Percentiles rank a stretch among this genome's conserved stretches.
Evolutionary conservation across 139 green algal genomes (phyloP).

Genomic region (Closterium sp.): DNA sequence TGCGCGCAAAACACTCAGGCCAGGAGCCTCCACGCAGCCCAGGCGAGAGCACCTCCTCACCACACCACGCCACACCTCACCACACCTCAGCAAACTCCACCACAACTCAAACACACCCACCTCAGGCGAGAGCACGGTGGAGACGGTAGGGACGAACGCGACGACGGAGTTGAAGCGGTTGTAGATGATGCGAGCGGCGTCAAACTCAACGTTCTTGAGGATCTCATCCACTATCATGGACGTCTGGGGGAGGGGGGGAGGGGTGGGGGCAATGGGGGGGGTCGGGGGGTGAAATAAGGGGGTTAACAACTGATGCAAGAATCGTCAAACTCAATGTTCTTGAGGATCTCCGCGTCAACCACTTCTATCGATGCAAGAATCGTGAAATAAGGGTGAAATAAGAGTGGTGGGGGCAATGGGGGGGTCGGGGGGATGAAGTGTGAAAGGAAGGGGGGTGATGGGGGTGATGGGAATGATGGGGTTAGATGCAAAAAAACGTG

Average conservation of each 20-base stretch:
- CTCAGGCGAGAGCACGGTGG: neutral
- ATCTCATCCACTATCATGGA: neutral
- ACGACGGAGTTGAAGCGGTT: neutral
- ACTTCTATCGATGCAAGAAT: slow-evolving; percentile 77
- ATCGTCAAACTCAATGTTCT: slow-evolving; percentile 72
- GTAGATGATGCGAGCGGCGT: slow-evolving; percentile 51
- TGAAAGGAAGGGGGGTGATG: no score
- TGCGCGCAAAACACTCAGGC: no score
- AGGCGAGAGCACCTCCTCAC: slow-evolving; percentile 47
- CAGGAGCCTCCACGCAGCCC: no score
- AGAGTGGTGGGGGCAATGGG: no score
- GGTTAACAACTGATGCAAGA: neutral
- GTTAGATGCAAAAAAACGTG: no score
- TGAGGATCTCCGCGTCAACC: slow-evolving; percentile 91
- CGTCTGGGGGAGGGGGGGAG: neutral
- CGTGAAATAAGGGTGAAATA: no score
- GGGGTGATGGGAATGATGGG: no score
- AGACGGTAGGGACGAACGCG: neutral
- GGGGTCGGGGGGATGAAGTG: no score
- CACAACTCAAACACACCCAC: neutral
- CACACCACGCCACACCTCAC: neutral
- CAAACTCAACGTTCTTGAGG: slow-evolving; percentile 71
- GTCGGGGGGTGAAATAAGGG: no score
- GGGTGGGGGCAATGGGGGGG: no score
- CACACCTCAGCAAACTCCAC: neutral